Evolutionary conservation across 2,329 filamentous ascomycete species (phyloP), one percentile per base, ranked within the genome.

Genomic region (Pyrenophora teres): DNA sequence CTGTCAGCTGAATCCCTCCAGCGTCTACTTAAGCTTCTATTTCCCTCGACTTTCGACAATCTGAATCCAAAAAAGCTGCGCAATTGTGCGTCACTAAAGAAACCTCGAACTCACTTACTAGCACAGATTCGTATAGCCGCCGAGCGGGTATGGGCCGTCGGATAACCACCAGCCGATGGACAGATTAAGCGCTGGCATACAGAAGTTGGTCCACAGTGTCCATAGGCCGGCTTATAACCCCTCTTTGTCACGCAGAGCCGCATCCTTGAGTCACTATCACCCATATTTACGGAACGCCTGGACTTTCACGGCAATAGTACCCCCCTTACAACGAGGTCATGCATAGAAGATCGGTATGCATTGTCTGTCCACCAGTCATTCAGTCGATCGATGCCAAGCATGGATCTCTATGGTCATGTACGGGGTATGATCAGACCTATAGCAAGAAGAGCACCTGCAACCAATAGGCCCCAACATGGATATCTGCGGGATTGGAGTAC

Each of bases 21-120:
- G 47, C 45, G 42, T 44, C 58, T 65, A 65, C 56, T 64, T 65
- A 64, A 65, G 21, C 50, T 41, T 50, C 50, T 37, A 25, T 40
- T n/a, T 47, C 52, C 60, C 58, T 53, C 57, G 45, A n/a, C 38
- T 42, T 49, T 37, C 12, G 38, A 23, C 32, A 27, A 25, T 12
- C 8, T 23, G 30, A 16, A 46, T 16, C 27, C 44, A 33, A 35
- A 12, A 44, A 40, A 4, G 27, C 35, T 25, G 16, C 21, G 19
- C 37, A 30, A 23, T 43, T 16, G 30, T 38, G 10, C 23, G 23
- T 25, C 23, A 25, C 23, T 25, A 48, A 27, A 25, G 16, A 31
- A 6, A 50, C 12, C 5, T 32, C 15, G 38, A 32, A 12, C 21
- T 8, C n/a, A 51, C 58, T 52, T 53, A 49, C 56, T 21, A 46